Base-by-base conservation (phyloP, 2,329 filamentous ascomycete genomes). In the Daldinia sp. region DNA sequence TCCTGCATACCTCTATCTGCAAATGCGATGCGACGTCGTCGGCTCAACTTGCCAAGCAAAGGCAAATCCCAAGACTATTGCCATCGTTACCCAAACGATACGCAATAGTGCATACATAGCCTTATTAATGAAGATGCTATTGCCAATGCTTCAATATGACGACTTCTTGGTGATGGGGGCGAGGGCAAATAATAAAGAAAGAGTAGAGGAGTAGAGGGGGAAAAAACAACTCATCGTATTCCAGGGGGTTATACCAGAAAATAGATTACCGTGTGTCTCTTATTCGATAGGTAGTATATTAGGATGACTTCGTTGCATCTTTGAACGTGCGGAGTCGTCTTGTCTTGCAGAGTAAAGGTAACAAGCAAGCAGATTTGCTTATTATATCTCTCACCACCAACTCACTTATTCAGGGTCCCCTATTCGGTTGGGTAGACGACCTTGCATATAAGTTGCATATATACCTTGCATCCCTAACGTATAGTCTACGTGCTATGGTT, bases 1-100 rank as follows among this genome's bases (percentile, higher is more conserved):
- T 41, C 63, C 39, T 57, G 58, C 64, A 72, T 66, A n/a, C n/a
- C n/a, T n/a, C n/a, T n/a, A 56, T 26, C 58, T 53, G 57, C 56
- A 20, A 62, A 62, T 60, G 63, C 60, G 58, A 68, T 69, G 63
- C 64, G 42, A 72, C 68, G 39, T 65, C 55, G 69, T 74, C 74
- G 74, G 74, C 67, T 76, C 73, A 68, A 76, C 72, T 72, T 76
- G 74, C 74, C 74, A 76, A 75, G 74, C 71, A 72, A 63, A 67
- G 74, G 56, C 61, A 70, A 68, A 63, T 41, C 58, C 58, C 44
- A 65, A 50, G 46, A 62, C 62, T 37, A 64, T 60, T 69, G 42
- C 65, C 51, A 65, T 65, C 44, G 15, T 62, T 59, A 50, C 44
- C 65, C 57, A 65, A 64, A 66, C 57, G 26, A 60, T 67, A 66